These are phyloP conservation scores for Mucor velutinosus DNA, from an alignment of 371 early-diverging fungal species.

Conservation along the genomic window DNA sequence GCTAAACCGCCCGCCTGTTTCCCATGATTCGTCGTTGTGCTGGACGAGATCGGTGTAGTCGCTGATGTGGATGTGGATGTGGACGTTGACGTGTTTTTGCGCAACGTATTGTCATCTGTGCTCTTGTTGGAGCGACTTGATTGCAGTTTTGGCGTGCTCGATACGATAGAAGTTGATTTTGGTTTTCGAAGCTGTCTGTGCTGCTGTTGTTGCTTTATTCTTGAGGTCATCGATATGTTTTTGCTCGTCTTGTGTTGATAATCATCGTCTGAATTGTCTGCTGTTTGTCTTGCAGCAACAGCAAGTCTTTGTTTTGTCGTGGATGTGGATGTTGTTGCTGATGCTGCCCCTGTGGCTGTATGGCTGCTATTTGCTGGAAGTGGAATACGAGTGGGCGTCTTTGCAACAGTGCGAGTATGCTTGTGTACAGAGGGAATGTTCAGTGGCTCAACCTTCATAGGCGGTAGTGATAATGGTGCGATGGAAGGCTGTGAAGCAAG, in stretches of 20 bases:
- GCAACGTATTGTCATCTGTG: slow-evolving; percentile 14
- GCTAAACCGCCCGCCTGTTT: slow-evolving; percentile 1
- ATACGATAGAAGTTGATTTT: slow-evolving; percentile 14
- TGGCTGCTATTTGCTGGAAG: slow-evolving; percentile 12
- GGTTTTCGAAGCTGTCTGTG: slow-evolving; percentile 17
- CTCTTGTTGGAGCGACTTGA: slow-evolving; percentile 21
- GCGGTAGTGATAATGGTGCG: slow-evolving; percentile 44
- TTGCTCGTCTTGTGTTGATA: neutral
- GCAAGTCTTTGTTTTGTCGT: neutral
- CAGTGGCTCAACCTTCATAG: slow-evolving; percentile 52
- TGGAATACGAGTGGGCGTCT: slow-evolving; percentile 32
- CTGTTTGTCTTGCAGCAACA: neutral
- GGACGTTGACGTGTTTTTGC: neutral
- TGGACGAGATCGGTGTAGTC: neutral
- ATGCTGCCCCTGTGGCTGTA: neutral
- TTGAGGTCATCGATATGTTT: neutral
- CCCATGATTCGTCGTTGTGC: neutral
- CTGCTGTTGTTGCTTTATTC: slow-evolving; percentile 7
- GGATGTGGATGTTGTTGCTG: neutral
- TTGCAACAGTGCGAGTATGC: slow-evolving; percentile 15
- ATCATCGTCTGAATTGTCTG: slow-evolving; percentile 14
- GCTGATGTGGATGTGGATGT: slow-evolving; percentile 1
- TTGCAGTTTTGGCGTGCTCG: slow-evolving; percentile 12
- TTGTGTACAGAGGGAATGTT: slow-evolving; percentile 17
- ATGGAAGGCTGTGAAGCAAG: slow-evolving; percentile 38